Percentiles rank a stretch among this genome's conserved stretches.
These are phyloP conservation scores for Aureobasidium mangrovei DNA, from an alignment of 2,329 filamentous ascomycete species.

Conservation along the genomic window DNA sequence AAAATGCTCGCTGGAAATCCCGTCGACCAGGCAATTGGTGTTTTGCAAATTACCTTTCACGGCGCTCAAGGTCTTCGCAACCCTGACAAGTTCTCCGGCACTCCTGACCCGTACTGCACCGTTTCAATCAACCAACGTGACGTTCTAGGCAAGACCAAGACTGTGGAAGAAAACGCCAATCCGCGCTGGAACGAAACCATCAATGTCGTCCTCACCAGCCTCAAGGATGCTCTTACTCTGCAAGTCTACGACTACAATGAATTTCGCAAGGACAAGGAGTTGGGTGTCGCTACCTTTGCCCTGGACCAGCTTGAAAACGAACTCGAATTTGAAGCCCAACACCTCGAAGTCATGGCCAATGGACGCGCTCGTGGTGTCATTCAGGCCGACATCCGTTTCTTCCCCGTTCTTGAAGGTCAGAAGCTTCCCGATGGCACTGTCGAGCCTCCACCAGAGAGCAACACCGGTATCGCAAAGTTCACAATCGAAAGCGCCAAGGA, in stretches of 20 bases:
- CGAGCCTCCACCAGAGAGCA: slow-evolving; percentile 76
- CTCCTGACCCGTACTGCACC: slow-evolving; percentile 79
- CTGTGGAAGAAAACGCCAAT: slow-evolving; percentile 70
- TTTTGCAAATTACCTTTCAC: slow-evolving; percentile 84
- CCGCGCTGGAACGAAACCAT: slow-evolving; percentile 96
- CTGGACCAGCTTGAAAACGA: slow-evolving; percentile 74
- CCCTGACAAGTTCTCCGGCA: slow-evolving; percentile 83
- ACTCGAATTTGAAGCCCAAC: slow-evolving; percentile 71
- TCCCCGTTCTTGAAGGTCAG: slow-evolving; percentile 72
- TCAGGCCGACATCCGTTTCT: slow-evolving; percentile 80
- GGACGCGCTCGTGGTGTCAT: slow-evolving; percentile 77
- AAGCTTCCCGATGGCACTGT: slow-evolving; percentile 67
- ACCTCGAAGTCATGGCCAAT: slow-evolving; percentile 73
- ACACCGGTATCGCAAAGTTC: slow-evolving; percentile 89
- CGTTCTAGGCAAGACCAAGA: slow-evolving; percentile 82
- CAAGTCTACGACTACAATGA: slow-evolving; percentile 90
- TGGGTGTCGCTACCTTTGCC: slow-evolving; percentile 76
- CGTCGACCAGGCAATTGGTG: slow-evolving; percentile 91
- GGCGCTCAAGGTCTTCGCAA: slow-evolving; percentile 91
- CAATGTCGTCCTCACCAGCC: slow-evolving; percentile 87
- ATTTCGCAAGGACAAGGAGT: slow-evolving; percentile 89
- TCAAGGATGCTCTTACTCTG: slow-evolving; percentile 79
- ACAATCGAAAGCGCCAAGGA: slow-evolving; percentile 95
- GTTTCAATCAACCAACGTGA: slow-evolving; percentile 77
- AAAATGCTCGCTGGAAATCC: slow-evolving; percentile 94